Evolutionary conservation across 2,329 filamentous ascomycete species (phyloP), one percentile per base, ranked within the genome.

Genomic region (Neofusicoccum ribis): DNA sequence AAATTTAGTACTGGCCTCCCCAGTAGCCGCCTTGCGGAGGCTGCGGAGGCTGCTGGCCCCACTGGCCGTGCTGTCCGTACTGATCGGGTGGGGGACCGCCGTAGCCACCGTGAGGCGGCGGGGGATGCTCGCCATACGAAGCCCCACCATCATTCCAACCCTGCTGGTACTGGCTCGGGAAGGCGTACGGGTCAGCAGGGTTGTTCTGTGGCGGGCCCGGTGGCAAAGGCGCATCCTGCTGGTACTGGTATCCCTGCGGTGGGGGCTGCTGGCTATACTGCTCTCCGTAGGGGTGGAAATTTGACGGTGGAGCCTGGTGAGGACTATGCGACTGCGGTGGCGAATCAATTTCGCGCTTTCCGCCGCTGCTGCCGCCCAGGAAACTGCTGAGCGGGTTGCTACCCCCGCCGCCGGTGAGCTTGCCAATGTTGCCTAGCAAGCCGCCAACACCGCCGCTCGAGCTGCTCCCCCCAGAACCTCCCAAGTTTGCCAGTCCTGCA

Each of bases 1-100:
- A 20, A 14, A n/a, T 43, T 44, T 61, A 65, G 34, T 65, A 65
- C 36, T 65, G 63, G 7, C 63, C 63, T 36, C 63, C 63, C 63
- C 63, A 65, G 41, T 65, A 56, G 7, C 63, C 63, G 11, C 63
- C 63, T 3, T 44, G 37, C n/a, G 63, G 63, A 12, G 63, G 63
- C n/a, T 37, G 47, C 14, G 50, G 50, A 3, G 52, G 52, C 36
- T 43, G 62, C 39, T 63, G 61, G 3, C 62, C 62, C 62, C 62
- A 64, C 34, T 64, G 62, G 1, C 51, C 44, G 15, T 62, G 59
- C 20, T 61, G 58, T 14, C 14, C 58, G 20, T 61, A 61, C 58
- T 20, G 46, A 61, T n/a, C 44, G 15, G 23, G 46, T 23, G 47
- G 47, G 3, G 47, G 49, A n/a, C 49, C 61, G 5, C 46, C 44